Evolutionary conservation across 768 basidiomycete species (phyloP).

Genomic region (Tremella mesenterica): DNA sequence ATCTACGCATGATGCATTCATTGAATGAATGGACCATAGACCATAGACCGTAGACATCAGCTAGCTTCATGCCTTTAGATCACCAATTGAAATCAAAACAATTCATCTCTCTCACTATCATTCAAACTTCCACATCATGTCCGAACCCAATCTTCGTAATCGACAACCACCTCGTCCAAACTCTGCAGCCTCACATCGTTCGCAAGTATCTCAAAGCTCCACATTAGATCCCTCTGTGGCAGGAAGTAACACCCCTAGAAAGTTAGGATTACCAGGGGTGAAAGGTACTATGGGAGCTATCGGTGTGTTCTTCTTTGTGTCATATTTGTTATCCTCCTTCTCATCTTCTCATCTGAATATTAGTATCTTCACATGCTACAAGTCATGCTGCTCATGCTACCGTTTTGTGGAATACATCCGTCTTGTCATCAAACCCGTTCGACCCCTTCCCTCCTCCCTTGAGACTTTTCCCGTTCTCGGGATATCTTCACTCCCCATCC

Average conservation of each 20-base stretch:
- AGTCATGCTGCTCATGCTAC: neutral
- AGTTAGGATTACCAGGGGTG: constrained; percentile 21
- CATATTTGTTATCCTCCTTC: neutral
- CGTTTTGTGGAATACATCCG: neutral
- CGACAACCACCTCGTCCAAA: too few relatives aligned
- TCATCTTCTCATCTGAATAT: neutral
- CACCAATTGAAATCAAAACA: too few relatives aligned
- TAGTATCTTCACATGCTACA: neutral
- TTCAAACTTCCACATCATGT: too few relatives aligned
- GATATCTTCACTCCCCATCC: too few relatives aligned
- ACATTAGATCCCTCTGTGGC: neutral
- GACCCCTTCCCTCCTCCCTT: neutral
- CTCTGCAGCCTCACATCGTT: too few relatives aligned
- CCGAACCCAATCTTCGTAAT: too few relatives aligned
- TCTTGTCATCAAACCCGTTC: neutral
- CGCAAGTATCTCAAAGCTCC: too few relatives aligned
- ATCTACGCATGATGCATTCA: too few relatives aligned
- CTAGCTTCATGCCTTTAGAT: too few relatives aligned
- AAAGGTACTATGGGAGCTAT: constrained; percentile 34
- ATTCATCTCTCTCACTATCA: too few relatives aligned
- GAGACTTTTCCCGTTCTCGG: neutral
- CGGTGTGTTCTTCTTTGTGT: constrained; percentile 15
- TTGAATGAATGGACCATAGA: too few relatives aligned
- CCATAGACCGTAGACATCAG: too few relatives aligned
- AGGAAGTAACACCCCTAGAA: neutral